These are phyloP conservation scores for Chlamydomonas sphaeroides DNA, from an alignment of 139 green algal genomes.

Conservation along the genomic window DNA sequence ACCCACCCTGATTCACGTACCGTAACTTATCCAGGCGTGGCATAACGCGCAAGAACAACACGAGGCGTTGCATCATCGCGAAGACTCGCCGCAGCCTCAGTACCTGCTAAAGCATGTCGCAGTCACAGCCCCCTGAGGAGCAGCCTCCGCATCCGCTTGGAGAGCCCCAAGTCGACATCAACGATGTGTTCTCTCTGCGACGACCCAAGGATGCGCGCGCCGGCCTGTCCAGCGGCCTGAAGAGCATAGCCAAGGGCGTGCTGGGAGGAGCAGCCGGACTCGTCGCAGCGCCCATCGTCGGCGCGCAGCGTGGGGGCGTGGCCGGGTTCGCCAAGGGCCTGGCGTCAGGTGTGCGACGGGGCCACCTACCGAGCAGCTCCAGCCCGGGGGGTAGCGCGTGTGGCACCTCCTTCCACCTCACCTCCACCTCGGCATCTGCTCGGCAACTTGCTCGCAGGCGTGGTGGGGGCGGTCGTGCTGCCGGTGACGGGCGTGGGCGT, in stretches of 20 bases:
- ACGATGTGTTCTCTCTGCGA: conserved; percentile 75
- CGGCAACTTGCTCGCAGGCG: conserved; percentile 56
- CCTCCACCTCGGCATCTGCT: not conserved
- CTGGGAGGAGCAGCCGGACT: conserved; percentile 67
- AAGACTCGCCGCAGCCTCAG: too few relatives aligned
- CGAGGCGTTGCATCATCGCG: too few relatives aligned
- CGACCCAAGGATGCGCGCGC: conserved; percentile 61
- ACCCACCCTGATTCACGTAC: too few relatives aligned
- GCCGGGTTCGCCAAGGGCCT: conserved; percentile 83
- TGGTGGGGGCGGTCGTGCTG: conserved; percentile 81
- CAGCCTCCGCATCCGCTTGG: not conserved
- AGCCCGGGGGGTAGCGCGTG: too few relatives aligned
- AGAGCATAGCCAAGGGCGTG: conserved; percentile 65
- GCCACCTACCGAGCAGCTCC: too few relatives aligned
- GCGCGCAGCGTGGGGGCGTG: conserved; percentile 72
- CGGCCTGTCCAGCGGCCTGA: conserved; percentile 56
- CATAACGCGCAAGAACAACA: too few relatives aligned
- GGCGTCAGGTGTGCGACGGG: conserved; percentile 62
- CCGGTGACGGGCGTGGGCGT: conserved; percentile 82
- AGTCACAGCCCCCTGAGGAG: not conserved
- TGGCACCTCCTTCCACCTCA: not conserved
- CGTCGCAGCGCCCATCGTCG: conserved; percentile 78
- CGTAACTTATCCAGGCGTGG: too few relatives aligned
- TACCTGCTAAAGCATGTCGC: too few relatives aligned
- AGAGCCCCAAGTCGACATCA: conserved; percentile 58